These are phyloP conservation scores for Papiliotrema terrestris DNA, from an alignment of 1,284 basidiomycete species.

Conservation along the genomic window DNA sequence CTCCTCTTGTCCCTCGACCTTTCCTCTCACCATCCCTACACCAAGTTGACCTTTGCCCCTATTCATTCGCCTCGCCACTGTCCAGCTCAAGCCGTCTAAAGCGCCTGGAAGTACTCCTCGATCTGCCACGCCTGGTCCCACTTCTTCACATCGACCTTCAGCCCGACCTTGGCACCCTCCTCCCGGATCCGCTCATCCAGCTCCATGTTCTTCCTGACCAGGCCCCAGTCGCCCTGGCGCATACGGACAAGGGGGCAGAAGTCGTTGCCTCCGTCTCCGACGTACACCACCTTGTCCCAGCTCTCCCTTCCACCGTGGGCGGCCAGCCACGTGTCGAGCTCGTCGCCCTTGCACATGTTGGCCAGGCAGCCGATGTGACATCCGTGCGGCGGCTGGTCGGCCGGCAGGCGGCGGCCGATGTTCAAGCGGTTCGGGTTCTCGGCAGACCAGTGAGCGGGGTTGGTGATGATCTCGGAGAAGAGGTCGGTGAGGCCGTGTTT, in stretches of 20 bases:
- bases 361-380: conserved; percentile 87
- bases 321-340: conserved; percentile 75
- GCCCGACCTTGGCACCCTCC: conserved; percentile 62
- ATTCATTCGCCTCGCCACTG: too few species aligned
- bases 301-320: conserved; percentile 58
- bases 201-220: conserved; percentile 72
- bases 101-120: conserved; percentile 58
- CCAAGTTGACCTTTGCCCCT: too few species aligned
- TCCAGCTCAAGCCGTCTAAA: conserved; percentile 32
- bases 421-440: conserved; percentile 68
- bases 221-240: conserved; percentile 57
- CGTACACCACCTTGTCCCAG: conserved; percentile 80
- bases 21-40: too few species aligned
- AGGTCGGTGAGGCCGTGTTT: conserved; percentile 67
- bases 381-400: conserved; percentile 70
- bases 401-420: conserved; percentile 71
- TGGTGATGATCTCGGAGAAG: conserved; percentile 87
- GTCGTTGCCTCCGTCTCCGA: conserved; percentile 94
- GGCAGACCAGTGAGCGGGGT: conserved; percentile 75
- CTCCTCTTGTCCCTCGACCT: too few species aligned
- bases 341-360: conserved; percentile 99
- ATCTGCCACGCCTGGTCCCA: conserved; percentile 95
- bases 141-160: conserved; percentile 68
- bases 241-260: conserved; percentile 87
- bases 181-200: conserved; percentile 68